Evolutionary conservation across 345 rosid genomes (phyloP).

Genomic region (Gossypium sturtianum): DNA sequence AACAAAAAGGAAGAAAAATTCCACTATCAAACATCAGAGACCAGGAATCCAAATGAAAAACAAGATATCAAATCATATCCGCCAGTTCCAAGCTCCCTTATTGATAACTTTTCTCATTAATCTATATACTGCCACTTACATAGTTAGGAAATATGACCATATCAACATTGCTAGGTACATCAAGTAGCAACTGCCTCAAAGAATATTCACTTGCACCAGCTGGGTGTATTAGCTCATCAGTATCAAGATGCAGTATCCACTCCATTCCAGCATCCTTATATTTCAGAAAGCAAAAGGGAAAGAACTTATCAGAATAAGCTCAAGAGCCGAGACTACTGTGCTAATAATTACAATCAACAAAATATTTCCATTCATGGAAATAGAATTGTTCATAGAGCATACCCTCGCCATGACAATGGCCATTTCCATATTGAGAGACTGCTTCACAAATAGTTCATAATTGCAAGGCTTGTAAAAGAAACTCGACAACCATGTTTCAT

Average conservation of each 20-base stretch:
- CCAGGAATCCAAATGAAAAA: conserved; percentile 7
- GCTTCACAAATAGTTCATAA: conserved; percentile 94
- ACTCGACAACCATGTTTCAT: conserved; percentile 91
- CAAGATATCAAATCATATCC: not conserved
- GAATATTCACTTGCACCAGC: conserved; percentile 92
- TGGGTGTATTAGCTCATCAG: conserved; percentile 90
- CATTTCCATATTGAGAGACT: conserved; percentile 99
- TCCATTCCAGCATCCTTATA: conserved; percentile 75
- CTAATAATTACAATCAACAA: conserved; percentile 15
- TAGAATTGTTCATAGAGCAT: conserved; percentile 17
- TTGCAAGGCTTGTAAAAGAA: conserved; percentile 98
- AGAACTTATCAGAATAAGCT: conserved; percentile 9
- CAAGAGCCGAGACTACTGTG: not conserved
- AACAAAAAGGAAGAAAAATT: not conserved
- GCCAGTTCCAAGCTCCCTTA: conserved; percentile 5
- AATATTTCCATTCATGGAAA: not conserved
- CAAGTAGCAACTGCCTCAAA: conserved; percentile 70
- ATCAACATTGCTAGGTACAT: conserved; percentile 82
- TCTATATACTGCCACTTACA: conserved; percentile 44
- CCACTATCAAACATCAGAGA: not conserved
- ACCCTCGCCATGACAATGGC: conserved; percentile 99
- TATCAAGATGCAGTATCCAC: conserved; percentile 95
- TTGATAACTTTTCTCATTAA: conserved; percentile 3
- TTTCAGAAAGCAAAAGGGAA: conserved; percentile 13
- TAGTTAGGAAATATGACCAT: conserved; percentile 94